Base-by-base conservation (phyloP, 495 filamentous ascomycete species). In the Neurospora pannonica region DNA sequence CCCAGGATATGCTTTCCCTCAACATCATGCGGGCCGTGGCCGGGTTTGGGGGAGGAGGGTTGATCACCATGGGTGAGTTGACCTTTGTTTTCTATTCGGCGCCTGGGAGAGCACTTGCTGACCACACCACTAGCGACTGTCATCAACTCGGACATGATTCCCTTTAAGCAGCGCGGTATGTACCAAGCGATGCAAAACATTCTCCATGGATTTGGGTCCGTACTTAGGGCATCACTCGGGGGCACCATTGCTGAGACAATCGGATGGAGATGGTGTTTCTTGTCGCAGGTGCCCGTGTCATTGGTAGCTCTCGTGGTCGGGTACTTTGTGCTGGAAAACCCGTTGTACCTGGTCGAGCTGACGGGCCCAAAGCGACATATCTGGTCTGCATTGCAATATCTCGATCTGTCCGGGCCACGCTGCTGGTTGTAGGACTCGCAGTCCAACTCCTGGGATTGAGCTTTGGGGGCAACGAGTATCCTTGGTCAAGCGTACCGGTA, bases 101-200 rank as follows among this genome's bases (percentile, higher is more conserved):
- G 24, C 2, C 34, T 42, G 10, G 24, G 6, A 39, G 15, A 43
- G 39, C 37, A 34, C 24, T 60, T 69, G 67, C 71, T 80, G 73
- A 74, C 75, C n/a, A 1, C 37, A 38, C 36, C 19, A 10, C 70
- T 70, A 89, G 89, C 89, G 3, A 91, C 90, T 0, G 90, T 91
- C 48, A 86, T 92, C 74, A 91, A 91, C 77, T 90, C 88, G 0
- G 90, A 91, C 80, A 86, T 92, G 75, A 90, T 92, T 62, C 89
- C 90, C 0, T 89, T 91, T 79, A 82, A 83, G 40, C 84, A 84
- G 21, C 82, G 89, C 10, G 89, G 89, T 0, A 90, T 90, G 87
- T 91, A 90, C 74, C 89, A 92, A 71, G 89, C 88, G 0, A 83
- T 88, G 67, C 89, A 91, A 77, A 92, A 92, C 73, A 87, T 85